Evolutionary conservation across 2,329 filamentous ascomycete genomes (phyloP), one percentile per base, ranked within the genome.

Genomic region (Pseudodiploospora longispora): DNA sequence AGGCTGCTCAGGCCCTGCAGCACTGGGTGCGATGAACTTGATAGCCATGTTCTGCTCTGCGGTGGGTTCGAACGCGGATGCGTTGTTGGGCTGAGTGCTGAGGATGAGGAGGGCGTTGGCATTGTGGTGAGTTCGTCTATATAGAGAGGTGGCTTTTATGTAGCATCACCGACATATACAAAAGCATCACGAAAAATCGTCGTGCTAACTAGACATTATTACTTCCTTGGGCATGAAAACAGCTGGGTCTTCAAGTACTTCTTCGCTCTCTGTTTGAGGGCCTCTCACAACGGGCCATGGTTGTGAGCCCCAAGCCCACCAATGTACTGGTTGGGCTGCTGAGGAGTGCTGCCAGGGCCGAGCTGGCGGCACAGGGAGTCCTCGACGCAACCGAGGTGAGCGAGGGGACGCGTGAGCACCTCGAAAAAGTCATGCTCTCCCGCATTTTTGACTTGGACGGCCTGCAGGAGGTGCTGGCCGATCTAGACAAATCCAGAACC

Each of bases 361-460:
- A 71, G 52, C 55, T 68, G 5, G 47, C 9, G 19, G 32, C 28
- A 28, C 40, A 27, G 2, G 50, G 53, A 34, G 40, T 41, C 31
- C 27, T 41, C 4, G 31, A n/a, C 3, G 43, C 48, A n/a, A 40
- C 43, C 4, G 51, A 51, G 6, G 39, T 52, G 4, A 49, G 49
- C 3, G 55, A 47, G 39, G 42, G 30, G 6, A 55, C 54, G 29
- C 63, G 56, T 41, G 51, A 54, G 3, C 67, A 64, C 45, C 60
- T 83, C 4, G 71, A 74, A 38, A 64, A 65, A 38, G 70, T 80
- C 4, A 67, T 71, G 30, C 65, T 82, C 29, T 74, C 75, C 27
- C 66, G 74, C 27, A 69, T 82, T 1, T 82, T 82, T 50, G 76
- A 80, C 47, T 51, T 78, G 8, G 69, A 79, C 38, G 79, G 79